phyloP scores from a whole-genome alignment of 1,284 basidiomycete species.

The Volvariella surrecta region DNA sequence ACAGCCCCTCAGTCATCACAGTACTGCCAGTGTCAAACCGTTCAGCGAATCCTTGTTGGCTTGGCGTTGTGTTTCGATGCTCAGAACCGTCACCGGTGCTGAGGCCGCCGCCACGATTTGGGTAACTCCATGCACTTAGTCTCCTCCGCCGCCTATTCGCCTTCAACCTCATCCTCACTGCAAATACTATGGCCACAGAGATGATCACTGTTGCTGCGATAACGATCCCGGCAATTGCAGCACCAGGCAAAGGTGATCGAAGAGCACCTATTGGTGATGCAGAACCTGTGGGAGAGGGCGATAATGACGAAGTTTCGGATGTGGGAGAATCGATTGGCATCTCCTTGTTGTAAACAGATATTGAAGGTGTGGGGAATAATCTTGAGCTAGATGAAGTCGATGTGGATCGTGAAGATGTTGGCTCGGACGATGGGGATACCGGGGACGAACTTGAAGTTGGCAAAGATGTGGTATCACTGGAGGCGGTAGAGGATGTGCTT shows the following conservation, averaged over 20 bases:
- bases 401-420: slow-evolving; percentile 2
- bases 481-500: too few relatives aligned
- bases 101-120: slow-evolving; percentile 1
- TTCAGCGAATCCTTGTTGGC: neutral
- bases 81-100: neutral
- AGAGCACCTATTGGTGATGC: neutral
- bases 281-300: too few relatives aligned
- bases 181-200: neutral
- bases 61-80: neutral
- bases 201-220: neutral
- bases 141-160: slow-evolving; percentile 1
- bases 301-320: too few relatives aligned
- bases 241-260: neutral
- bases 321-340: too few relatives aligned
- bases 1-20: neutral
- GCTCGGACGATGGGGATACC: too few relatives aligned
- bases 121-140: slow-evolving; percentile 1
- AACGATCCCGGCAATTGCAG: slow-evolving; percentile 2
- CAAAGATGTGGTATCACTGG: too few relatives aligned
- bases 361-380: slow-evolving; percentile 7
- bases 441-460: too few relatives aligned
- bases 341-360: slow-evolving; percentile 6
- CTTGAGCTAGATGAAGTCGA: slow-evolving; percentile 1
- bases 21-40: neutral
- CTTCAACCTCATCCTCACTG: neutral